These are phyloP conservation scores for Ceratobasidium sp. DNA, from an alignment of 1,284 basidiomycete species.

Conservation along the genomic window DNA sequence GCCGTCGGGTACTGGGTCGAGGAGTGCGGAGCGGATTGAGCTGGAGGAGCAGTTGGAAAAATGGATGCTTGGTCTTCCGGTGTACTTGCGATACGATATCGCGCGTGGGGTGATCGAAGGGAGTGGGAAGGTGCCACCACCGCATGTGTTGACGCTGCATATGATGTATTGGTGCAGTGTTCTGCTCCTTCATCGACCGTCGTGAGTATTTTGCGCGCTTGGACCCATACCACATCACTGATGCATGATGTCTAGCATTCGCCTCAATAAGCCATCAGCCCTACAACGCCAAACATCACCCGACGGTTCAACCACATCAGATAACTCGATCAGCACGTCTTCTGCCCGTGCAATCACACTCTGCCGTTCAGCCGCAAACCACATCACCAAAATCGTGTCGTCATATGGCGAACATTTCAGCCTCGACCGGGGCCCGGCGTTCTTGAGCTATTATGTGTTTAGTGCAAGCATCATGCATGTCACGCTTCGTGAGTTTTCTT, in stretches of 20 bases:
- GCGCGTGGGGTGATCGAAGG: constrained; percentile 32
- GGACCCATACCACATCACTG: neutral
- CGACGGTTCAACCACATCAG: constrained; percentile 21
- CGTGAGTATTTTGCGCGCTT: constrained; percentile 66
- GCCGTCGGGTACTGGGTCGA: constrained; percentile 64
- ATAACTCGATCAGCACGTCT: constrained; percentile 26
- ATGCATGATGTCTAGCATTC: neutral
- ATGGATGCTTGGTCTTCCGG: constrained; percentile 82
- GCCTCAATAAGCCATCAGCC: constrained; percentile 20
- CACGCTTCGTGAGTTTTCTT: constrained; percentile 64
- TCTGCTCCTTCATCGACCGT: constrained; percentile 83
- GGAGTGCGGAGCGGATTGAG: constrained; percentile 70
- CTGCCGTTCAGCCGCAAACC: constrained; percentile 80
- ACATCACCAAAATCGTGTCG: constrained; percentile 74
- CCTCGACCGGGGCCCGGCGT: constrained; percentile 76
- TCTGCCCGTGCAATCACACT: constrained; percentile 76
- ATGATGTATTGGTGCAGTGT: constrained; percentile 90
- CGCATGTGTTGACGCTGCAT: constrained; percentile 81
- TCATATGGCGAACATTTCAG: constrained; percentile 75
- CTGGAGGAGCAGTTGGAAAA: constrained; percentile 80
- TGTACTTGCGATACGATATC: constrained; percentile 68
- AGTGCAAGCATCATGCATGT: constrained; percentile 87
- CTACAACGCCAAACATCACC: constrained; percentile 4
- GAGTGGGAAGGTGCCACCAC: constrained; percentile 60
- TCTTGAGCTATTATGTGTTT: constrained; percentile 86